Base-by-base conservation (phyloP, 2,329 filamentous ascomycete genomes). In the Fusarium oxysporum region DNA sequence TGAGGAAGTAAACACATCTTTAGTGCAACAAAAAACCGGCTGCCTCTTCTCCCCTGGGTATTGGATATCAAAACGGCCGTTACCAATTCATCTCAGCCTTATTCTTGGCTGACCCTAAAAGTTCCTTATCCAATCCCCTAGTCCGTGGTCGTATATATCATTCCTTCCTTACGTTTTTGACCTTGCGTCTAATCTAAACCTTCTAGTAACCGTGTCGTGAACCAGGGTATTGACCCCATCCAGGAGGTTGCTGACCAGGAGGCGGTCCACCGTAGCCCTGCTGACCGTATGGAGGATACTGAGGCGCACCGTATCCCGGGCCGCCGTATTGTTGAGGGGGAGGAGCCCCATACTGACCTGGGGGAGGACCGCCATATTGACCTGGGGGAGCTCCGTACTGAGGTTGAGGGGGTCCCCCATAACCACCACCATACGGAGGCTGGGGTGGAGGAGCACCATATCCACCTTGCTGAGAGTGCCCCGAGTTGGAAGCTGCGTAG, bases 201-300 rank as follows among this genome's bases (percentile, higher is more conserved):
- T 19, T 62, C 68, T 69, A 81, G 65, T 82, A 81, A n/a, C 80
- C 76, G 47, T 79, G 82, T 53, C 76, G 76, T 64, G 83, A 81
- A 19, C 82, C 82, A n/a, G 81, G 81, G 56, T 83, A 84, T 56
- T 82, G 78, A 50, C 76, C 78, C 81, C 82, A 83, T 14, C 77
- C 75, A 11, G 79, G 74, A 55, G 72, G 76, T 14, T 76, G 74
- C 30, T 76, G 73, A 23, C 62, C 68, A 16, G 63, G 63, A 14
- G 77, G 77, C 65, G 70, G 62, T 38, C 56, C 71, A 5, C 71
- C 76, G 35, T 78, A 72, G 21, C 74, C 65, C 40, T 59, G 55
- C 37, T 70, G 71, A 9, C 75, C 74, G 50, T 75, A 73, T 16
- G 68, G 71, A 32, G 71, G 68, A 30, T 74, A 63, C 25, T 74